phyloP scores from a whole-genome alignment of 148 eudicot species.

The Hydrangea macrophylla region DNA sequence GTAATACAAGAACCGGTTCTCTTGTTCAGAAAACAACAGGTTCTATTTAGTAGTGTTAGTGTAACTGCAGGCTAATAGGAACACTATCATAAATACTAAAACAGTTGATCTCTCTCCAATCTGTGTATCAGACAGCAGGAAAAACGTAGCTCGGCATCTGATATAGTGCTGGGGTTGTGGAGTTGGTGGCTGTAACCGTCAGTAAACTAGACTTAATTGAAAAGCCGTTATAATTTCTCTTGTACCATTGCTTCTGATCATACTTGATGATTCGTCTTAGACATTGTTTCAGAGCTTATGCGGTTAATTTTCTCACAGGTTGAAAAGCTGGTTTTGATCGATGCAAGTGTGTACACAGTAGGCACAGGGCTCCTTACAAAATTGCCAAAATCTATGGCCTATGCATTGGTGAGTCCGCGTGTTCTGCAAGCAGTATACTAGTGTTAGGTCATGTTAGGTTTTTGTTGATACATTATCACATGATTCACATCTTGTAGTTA shows the following conservation, averaged over 20 bases:
- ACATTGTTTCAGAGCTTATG: background rate
- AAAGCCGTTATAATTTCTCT: background rate
- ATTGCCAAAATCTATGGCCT: constrained; percentile 58
- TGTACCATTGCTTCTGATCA: constrained; percentile 5
- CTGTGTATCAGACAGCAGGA: background rate
- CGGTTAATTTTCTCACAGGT: constrained; percentile 40
- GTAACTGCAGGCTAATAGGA: no score
- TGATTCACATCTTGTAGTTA: background rate
- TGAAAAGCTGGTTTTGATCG: constrained; percentile 64
- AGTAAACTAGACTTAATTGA: background rate
- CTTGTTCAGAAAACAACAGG: no score
- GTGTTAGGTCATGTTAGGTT: background rate
- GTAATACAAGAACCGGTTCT: background rate
- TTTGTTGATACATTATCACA: background rate
- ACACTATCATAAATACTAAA: background rate
- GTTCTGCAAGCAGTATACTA: background rate
- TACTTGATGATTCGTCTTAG: background rate
- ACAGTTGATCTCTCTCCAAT: background rate
- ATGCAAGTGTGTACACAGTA: constrained; percentile 69
- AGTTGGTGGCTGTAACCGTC: background rate
- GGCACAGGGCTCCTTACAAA: constrained; percentile 53
- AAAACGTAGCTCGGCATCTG: background rate
- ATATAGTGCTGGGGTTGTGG: background rate
- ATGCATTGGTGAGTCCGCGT: constrained; percentile 56
- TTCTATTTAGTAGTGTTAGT: no score